Percentiles rank a stretch among this genome's conserved stretches.
Evolutionary conservation across 129 eudicot species (phyloP).

Genomic region (Flaveria linearis): DNA sequence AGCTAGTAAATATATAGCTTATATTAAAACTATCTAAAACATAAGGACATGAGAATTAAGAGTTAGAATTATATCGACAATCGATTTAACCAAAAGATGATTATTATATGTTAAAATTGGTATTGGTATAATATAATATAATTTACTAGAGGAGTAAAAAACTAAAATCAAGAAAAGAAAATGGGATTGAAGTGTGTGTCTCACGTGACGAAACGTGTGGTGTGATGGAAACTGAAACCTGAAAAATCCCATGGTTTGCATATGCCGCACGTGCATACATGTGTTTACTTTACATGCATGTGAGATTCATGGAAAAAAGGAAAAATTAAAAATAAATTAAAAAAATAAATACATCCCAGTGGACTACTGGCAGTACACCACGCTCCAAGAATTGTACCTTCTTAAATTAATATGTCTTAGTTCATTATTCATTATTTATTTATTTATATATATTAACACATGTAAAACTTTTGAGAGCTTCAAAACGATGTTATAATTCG

Average conservation of each 20-base stretch:
- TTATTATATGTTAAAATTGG: too few relatives aligned
- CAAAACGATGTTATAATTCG: too few relatives aligned
- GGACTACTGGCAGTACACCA: conserved; percentile 30
- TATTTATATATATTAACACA: too few relatives aligned
- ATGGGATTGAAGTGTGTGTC: conserved; percentile 43
- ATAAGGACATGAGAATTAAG: too few relatives aligned
- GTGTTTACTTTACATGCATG: conserved; percentile 46
- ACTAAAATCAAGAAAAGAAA: conserved; percentile 37
- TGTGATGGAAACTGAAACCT: conserved; percentile 45
- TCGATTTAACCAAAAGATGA: too few relatives aligned
- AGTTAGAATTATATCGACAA: too few relatives aligned
- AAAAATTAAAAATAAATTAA: conserved; percentile 8
- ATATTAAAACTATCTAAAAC: too few relatives aligned
- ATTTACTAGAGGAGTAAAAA: conserved; percentile 19
- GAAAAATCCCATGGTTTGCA: conserved; percentile 43
- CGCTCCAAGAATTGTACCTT: conserved; percentile 35
- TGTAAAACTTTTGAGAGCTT: too few relatives aligned
- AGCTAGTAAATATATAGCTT: neutral
- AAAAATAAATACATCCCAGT: neutral
- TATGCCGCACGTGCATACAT: conserved; percentile 51
- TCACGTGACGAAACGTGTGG: conserved; percentile 48
- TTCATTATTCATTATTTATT: too few relatives aligned
- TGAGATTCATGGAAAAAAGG: conserved; percentile 36
- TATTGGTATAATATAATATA: neutral
- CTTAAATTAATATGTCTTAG: neutral